These are phyloP conservation scores for Penicillium riverlandense DNA, from an alignment of 495 filamentous ascomycete genomes.

Conservation along the genomic window DNA sequence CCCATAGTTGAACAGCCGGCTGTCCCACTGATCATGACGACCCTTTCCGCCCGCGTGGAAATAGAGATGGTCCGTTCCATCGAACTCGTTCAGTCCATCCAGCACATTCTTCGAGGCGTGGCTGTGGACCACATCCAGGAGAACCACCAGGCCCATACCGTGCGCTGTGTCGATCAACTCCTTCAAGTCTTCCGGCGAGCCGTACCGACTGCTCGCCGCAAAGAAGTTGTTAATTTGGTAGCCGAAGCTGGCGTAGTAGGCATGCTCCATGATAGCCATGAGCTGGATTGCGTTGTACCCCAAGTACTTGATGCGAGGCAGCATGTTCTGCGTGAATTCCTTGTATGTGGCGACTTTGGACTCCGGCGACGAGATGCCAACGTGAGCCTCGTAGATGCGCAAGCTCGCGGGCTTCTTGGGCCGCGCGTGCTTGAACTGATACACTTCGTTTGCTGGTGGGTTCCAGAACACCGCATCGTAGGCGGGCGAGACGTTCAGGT, in stretches of 20 bases:
- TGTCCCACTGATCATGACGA: conserved; percentile 90
- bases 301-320: conserved; percentile 81
- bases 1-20: conserved; percentile 93
- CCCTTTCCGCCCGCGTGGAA: conserved; percentile 85
- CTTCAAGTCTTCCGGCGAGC: conserved; percentile 89
- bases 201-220: conserved; percentile 92
- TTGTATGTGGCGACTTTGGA: conserved; percentile 86
- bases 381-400: conserved; percentile 95
- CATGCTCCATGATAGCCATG: conserved; percentile 99
- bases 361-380: conserved; percentile 93
- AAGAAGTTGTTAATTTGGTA: conserved; percentile 99
- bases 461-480: conserved; percentile 99
- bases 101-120: conserved; percentile 96
- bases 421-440: conserved; percentile 73
- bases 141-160: conserved; percentile 79
- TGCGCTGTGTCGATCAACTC: conserved; percentile 95
- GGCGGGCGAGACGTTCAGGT: conserved; percentile 75
- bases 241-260: conserved; percentile 97
- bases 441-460: conserved; percentile 65
- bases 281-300: conserved; percentile 98
- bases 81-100: conserved; percentile 91
- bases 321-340: conserved; percentile 87
- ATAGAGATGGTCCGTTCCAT: conserved; percentile 89
- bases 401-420: conserved; percentile 81
- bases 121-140: conserved; percentile 95